Evolutionary conservation across 176 grass and related monocot genomes (phyloP), one percentile per base, ranked within the genome.

Genomic region (Carex scoparia): DNA sequence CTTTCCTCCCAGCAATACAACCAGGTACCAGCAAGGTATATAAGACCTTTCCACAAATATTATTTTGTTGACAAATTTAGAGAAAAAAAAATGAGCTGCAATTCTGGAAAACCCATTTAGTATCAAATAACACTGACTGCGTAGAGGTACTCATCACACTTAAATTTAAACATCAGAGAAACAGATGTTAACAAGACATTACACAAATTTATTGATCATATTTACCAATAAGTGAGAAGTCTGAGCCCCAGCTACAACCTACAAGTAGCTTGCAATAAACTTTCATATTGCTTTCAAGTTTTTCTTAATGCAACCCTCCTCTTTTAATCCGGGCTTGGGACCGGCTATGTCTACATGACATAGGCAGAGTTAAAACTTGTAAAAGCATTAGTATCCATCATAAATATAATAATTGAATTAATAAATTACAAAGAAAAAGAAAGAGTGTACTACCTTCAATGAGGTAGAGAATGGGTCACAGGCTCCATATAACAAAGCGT

Each of bases 271-370:
- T 49, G 70, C 0, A 74, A 74, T 2, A 49, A 51, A 70, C 7
- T 49, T 74, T 74, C 70, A 23, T 74, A 48, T 11, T 74, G 23
- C 5, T 74, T 73, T 74, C 40, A 74, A 74, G 70, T 51, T 49
- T 74, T 66, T 74, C 48, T 40, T 7, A 40, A 49, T 7, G 4
- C 0, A 74, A 74, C 70, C 70, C 70, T 74, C 70, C 70, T 74
- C 70, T 74, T 73, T 74, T 49, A n/a, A 73, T 49, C 69, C 70
- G 70, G 42, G 70, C 70, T 74, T 74, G 70, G 70, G 69, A 73
- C 69, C 69, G 69, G 69, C 69, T 73, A 73, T 49, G 38, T 73
- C 69, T n/a, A 73, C 40, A 73, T 19, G 38, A 73, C 69, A 73
- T 73, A 73, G 69, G 69, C 69, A 73, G 69, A 73, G 69, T 73